Percentiles rank a stretch among this genome's conserved stretches.
These are phyloP conservation scores for Moesziomyces aphidis DNA, from an alignment of 1,284 basidiomycete species.

Conservation along the genomic window DNA sequence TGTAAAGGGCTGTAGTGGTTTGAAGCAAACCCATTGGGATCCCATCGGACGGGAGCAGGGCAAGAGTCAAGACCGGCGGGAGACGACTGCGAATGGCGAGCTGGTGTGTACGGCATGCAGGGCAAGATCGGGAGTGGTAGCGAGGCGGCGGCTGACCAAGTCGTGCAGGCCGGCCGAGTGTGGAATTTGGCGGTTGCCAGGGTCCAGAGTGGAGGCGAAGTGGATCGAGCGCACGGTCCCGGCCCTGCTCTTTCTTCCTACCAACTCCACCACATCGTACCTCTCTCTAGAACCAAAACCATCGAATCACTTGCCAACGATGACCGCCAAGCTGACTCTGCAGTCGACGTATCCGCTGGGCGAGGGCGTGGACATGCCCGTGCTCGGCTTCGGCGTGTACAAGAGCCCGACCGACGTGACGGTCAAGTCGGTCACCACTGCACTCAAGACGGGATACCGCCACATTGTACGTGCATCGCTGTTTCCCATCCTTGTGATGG, in stretches of 20 bases:
- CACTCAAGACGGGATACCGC: conserved; percentile 40
- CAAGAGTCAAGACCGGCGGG: too few relatives aligned
- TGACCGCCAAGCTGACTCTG: conserved; percentile 31
- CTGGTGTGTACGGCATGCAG: neutral
- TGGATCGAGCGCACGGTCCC: neutral
- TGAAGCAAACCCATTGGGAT: too few relatives aligned
- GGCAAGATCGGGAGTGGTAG: conserved; percentile 9
- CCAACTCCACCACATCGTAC: neutral
- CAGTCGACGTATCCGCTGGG: conserved; percentile 31
- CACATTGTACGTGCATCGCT: conserved; percentile 15
- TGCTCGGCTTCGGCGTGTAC: conserved; percentile 48
- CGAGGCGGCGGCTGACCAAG: conserved; percentile 16
- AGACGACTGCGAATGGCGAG: neutral
- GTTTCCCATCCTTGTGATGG: neutral
- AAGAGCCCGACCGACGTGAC: conserved; percentile 35
- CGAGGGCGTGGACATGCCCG: conserved; percentile 40
- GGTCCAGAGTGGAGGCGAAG: conserved; percentile 12
- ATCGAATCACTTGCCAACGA: neutral
- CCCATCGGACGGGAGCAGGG: too few relatives aligned
- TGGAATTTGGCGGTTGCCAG: conserved; percentile 4
- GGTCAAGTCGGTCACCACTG: conserved; percentile 31
- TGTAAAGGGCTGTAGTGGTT: too few relatives aligned
- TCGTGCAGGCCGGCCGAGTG: conserved; percentile 8
- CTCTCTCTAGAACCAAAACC: too few relatives aligned
- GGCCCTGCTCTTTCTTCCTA: neutral